A percentile compares a stretch with the other conserved stretches of the same genome.
phyloP scores from a whole-genome alignment of 2,329 filamentous ascomycete species.

The Aspergillus fumigatiaffinis region DNA sequence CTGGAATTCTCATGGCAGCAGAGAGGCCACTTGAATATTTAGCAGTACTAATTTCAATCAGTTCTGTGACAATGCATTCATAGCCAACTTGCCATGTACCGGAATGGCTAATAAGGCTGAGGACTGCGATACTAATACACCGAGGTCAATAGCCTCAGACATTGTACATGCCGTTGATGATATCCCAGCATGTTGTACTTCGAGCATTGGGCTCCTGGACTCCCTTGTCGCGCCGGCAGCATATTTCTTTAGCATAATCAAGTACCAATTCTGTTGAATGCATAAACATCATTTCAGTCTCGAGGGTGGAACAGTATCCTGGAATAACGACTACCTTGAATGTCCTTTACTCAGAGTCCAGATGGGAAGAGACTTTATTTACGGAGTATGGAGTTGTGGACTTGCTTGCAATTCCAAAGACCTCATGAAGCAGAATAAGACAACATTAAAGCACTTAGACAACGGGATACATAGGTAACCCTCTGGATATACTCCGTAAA shows the following conservation, averaged over 20 bases:
- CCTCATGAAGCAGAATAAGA: neutral
- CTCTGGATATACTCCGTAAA: neutral
- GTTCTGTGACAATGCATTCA: no score
- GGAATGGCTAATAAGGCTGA: no score
- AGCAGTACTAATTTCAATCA: no score
- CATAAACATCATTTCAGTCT: neutral
- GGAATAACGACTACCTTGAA: neutral
- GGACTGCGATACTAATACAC: no score
- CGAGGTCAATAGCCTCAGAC: neutral
- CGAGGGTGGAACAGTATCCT: neutral
- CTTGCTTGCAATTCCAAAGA: neutral
- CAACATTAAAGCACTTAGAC: neutral
- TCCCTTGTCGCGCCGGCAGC: neutral
- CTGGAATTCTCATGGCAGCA: neutral
- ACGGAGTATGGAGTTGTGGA: no score
- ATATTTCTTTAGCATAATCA: neutral
- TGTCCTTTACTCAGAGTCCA: neutral
- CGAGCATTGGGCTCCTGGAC: neutral
- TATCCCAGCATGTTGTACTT: neutral
- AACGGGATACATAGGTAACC: neutral
- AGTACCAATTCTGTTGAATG: neutral
- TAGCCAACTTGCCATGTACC: no score
- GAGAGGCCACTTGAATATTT: no score
- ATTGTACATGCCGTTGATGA: neutral
- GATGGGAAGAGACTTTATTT: neutral